Conservation (phyloP, 371 early-diverging fungal species). For the Catenaria anguillulae region DNA sequence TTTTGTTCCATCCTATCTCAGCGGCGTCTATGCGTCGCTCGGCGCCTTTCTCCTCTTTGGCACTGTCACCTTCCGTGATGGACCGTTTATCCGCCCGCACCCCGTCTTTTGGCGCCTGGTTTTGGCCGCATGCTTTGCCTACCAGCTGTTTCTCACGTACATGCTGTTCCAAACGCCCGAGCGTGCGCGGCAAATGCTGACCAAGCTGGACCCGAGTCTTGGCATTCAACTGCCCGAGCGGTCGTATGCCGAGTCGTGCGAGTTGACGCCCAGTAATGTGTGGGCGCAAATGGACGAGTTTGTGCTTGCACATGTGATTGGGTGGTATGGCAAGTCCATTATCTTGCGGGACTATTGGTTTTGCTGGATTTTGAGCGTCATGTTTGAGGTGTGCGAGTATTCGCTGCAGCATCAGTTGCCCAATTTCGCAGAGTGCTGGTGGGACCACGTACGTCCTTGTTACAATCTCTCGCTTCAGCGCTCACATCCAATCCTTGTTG, state of each 20-base stretch:
- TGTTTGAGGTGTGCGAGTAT: slow-evolving; percentile 92
- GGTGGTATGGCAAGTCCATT: slow-evolving; percentile 90
- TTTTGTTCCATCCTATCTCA: no score
- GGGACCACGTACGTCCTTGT: slow-evolving; percentile 74
- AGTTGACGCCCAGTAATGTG: slow-evolving; percentile 53
- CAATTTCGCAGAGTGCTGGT: slow-evolving; percentile 98
- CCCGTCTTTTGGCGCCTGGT: slow-evolving; percentile 88
- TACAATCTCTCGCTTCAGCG: no score
- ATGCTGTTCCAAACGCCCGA: slow-evolving; percentile 44
- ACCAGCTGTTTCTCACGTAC: slow-evolving; percentile 73
- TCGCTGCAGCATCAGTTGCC: slow-evolving; percentile 86
- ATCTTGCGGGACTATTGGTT: slow-evolving; percentile 84
- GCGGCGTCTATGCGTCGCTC: slow-evolving; percentile 29
- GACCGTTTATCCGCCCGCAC: slow-evolving; percentile 88
- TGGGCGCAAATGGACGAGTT: slow-evolving; percentile 81
- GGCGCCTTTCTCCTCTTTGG: slow-evolving; percentile 65
- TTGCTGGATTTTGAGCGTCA: slow-evolving; percentile 85
- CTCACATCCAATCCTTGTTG: no score
- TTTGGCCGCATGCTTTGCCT: slow-evolving; percentile 62
- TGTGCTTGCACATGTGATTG: slow-evolving; percentile 80
- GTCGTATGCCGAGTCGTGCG: slow-evolving; percentile 81
- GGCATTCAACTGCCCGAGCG: slow-evolving; percentile 75
- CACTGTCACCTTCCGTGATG: slow-evolving; percentile 75
- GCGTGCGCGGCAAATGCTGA: slow-evolving; percentile 52
- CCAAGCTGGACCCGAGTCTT: slow-evolving; percentile 57